Base-by-base conservation (phyloP, 192 early-diverging fungal genomes). In the Phycomyces blakesleeanus region DNA sequence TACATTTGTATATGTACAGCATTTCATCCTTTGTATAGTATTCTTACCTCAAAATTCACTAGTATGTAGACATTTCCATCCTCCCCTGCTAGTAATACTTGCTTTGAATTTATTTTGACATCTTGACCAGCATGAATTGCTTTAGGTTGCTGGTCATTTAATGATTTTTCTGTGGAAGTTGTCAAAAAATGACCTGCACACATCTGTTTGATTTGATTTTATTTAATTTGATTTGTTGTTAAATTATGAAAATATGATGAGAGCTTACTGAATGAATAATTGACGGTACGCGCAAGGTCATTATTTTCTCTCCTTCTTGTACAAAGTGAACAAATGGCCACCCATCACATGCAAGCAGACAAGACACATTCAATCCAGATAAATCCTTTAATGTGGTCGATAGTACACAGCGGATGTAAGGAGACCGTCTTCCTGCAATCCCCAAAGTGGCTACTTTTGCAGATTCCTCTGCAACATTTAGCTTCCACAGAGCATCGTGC, bases 51-150 rank as follows among this genome's bases (percentile, higher is more conserved):
- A 63, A 55, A 76, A 21, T 71, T 40, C 14, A 57, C 42, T 59
- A 76, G 39, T 3, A 76, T 55, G 41, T 76, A 76, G 0, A 71
- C 39, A 34, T 57, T 21, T 18, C 74, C 74, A 56, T 76, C 60
- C 4, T 76, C 26, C 3, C 68, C 68, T 12, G 64, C 74, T n/a
- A 76, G 18, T 21, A 63, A 25, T 24, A 76, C 65, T 38, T 76
- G 74, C 10, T 57, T 51, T 27, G 37, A 22, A 54, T 56, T 2
- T 47, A 18, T 18, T 18, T 47, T 47, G 2, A 11, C 2, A n/a
- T n/a, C 44, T 4, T n/a, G 12, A n/a, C 16, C 47, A 55, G 44
- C 8, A 66, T 24, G 39, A 56, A 55, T 38, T 27, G 59, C 39
- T 22, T 38, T 8, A 22, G 40, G 1, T 14, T 47, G 15, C 10